phyloP scores from a whole-genome alignment of 2,329 filamentous ascomycete species.

The Delphinella strobiligena region DNA sequence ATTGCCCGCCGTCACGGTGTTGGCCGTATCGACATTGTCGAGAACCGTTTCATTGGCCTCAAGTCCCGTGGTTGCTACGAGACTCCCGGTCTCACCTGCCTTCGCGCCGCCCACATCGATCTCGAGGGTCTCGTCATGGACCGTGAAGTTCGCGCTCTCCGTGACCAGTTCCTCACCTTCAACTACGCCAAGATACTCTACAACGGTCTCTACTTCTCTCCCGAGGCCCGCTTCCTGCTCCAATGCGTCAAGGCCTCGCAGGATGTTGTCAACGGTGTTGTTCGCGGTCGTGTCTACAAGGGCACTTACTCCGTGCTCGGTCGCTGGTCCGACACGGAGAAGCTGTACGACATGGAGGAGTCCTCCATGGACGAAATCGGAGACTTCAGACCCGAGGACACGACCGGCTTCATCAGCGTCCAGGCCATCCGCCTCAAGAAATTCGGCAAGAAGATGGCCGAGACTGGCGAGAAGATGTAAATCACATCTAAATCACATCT shows the following conservation, averaged over 20 bases:
- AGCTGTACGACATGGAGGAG: slow-evolving; percentile 56
- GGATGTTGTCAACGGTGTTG: slow-evolving; percentile 48
- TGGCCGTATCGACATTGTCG: slow-evolving; percentile 72
- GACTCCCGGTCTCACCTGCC: slow-evolving; percentile 45
- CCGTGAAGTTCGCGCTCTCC: slow-evolving; percentile 54
- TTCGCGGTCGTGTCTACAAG: slow-evolving; percentile 56
- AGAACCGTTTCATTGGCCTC: slow-evolving; percentile 68
- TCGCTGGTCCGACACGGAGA: slow-evolving; percentile 51
- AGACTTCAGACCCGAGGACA: slow-evolving; percentile 54
- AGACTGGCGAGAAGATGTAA: slow-evolving; percentile 21
- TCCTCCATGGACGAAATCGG: slow-evolving; percentile 59
- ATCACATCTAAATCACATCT: slow-evolving; percentile 6
- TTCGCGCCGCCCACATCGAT: slow-evolving; percentile 47
- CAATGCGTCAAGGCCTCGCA: slow-evolving; percentile 49
- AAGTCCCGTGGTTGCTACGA: slow-evolving; percentile 78
- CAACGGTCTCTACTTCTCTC: slow-evolving; percentile 58
- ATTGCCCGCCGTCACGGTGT: slow-evolving; percentile 63
- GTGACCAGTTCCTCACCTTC: slow-evolving; percentile 59
- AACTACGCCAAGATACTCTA: slow-evolving; percentile 46
- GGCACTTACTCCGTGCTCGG: slow-evolving; percentile 50
- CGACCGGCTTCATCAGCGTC: slow-evolving; percentile 58
- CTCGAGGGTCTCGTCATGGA: slow-evolving; percentile 57
- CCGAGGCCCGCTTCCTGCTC: slow-evolving; percentile 60
- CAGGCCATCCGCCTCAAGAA: slow-evolving; percentile 48
- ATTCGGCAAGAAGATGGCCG: slow-evolving; percentile 27